A percentile compares a stretch with the other conserved stretches of the same genome.
These are phyloP conservation scores for Candida chilensis DNA, from an alignment of 805 yeast species.

Conservation along the genomic window DNA sequence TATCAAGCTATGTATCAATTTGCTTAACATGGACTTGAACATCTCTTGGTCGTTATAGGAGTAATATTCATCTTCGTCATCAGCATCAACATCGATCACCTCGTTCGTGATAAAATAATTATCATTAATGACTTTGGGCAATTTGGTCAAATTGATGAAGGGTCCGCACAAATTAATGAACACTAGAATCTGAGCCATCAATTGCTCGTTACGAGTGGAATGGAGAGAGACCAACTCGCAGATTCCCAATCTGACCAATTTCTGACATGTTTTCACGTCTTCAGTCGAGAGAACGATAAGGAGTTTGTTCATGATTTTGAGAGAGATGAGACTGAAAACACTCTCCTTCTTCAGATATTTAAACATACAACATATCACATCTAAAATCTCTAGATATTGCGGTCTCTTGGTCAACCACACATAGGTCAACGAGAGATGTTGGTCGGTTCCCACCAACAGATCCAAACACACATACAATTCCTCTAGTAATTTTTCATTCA, in stretches of 20 bases:
- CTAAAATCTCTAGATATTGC: constrained; percentile 10
- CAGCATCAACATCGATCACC: too few relatives aligned
- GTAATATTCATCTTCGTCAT: too few relatives aligned
- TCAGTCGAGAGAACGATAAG: constrained; percentile 30
- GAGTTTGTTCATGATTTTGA: constrained; percentile 37
- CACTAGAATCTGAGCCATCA: constrained; percentile 32
- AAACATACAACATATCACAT: constrained; percentile 8
- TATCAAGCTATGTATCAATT: too few relatives aligned
- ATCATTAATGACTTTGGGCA: constrained; percentile 16
- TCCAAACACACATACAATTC: constrained; percentile 11
- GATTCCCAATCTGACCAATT: constrained; percentile 28
- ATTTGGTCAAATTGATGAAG: constrained; percentile 15
- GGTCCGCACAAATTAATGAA: constrained; percentile 37
- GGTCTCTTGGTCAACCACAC: constrained; percentile 9
- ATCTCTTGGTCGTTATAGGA: too few relatives aligned
- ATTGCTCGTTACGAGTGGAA: constrained; percentile 27
- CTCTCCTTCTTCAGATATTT: constrained; percentile 13
- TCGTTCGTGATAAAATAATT: too few relatives aligned
- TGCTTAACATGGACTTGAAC: too few relatives aligned
- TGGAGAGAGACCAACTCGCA: constrained; percentile 20
- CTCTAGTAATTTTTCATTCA: constrained; percentile 11
- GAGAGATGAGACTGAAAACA: constrained; percentile 10
- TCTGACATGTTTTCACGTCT: constrained; percentile 24
- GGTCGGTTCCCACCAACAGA: constrained; percentile 13
- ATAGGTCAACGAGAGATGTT: constrained; percentile 8